These are phyloP conservation scores for Psilocybe cyanescens DNA, from an alignment of 768 basidiomycete species.

Conservation along the genomic window DNA sequence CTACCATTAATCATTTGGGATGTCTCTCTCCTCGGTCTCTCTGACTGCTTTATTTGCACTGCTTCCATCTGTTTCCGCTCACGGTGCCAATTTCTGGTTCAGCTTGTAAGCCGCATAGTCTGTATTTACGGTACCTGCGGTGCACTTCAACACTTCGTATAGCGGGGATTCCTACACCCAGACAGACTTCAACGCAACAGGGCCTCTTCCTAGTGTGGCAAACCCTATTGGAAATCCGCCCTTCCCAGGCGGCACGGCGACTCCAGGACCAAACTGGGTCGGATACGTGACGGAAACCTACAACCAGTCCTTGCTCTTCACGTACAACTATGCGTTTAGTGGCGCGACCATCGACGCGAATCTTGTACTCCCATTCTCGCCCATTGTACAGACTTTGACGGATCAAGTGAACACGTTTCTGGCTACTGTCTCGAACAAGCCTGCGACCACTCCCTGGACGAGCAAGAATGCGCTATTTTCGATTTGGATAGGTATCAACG, in stretches of 20 bases:
- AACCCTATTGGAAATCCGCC: constrained; percentile 59
- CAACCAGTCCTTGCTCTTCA: constrained; percentile 57
- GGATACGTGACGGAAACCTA: constrained; percentile 53
- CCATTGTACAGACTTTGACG: constrained; percentile 54
- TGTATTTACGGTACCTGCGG: not conserved
- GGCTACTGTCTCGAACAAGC: constrained; percentile 46
- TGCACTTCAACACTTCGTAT: not conserved
- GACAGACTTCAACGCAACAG: constrained; percentile 49
- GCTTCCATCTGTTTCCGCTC: constrained; percentile 4
- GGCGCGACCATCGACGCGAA: constrained; percentile 66
- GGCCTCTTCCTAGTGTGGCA: constrained; percentile 41
- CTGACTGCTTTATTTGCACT: not conserved
- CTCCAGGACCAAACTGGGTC: constrained; percentile 64
- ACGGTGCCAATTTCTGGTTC: constrained; percentile 45
- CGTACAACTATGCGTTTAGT: constrained; percentile 70
- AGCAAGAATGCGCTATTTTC: constrained; percentile 61
- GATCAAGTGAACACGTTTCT: constrained; percentile 70
- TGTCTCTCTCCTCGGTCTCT: not conserved
- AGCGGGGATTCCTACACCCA: constrained; percentile 66
- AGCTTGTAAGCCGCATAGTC: constrained; percentile 46
- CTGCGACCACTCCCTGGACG: constrained; percentile 57
- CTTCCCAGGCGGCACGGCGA: constrained; percentile 56
- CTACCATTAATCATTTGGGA: too few relatives aligned
- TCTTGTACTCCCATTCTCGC: constrained; percentile 55
- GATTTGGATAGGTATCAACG: constrained; percentile 77